phyloP scores from a whole-genome alignment of 1,284 basidiomycete species.

The Apiotrichum veenhuisii region DNA sequence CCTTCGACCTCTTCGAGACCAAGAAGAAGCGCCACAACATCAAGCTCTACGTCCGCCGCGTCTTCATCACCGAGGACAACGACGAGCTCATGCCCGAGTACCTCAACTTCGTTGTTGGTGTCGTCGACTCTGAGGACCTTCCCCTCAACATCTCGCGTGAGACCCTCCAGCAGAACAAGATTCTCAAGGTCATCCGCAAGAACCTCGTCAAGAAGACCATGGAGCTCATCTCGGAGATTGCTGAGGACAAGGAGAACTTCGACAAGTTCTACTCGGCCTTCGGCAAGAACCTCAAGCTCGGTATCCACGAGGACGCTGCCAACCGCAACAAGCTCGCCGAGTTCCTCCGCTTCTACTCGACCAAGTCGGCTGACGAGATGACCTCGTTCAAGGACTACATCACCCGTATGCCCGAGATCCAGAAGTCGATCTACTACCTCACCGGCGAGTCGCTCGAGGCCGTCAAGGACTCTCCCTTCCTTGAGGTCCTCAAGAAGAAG shows the following conservation, averaged over 20 bases:
- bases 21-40: conserved; percentile 99
- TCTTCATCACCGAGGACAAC: conserved; percentile 99
- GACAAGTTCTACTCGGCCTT: conserved; percentile 91
- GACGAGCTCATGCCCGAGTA: conserved; percentile 99
- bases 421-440: conserved; percentile 99
- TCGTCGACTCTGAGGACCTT: conserved; percentile 99
- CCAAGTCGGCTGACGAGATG: conserved; percentile 88
- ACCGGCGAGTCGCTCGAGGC: conserved; percentile 95
- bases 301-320: conserved; percentile 98
- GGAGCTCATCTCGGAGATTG: conserved; percentile 92
- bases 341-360: conserved; percentile 98
- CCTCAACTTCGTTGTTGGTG: conserved; percentile 99
- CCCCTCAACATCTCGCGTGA: conserved; percentile 99
- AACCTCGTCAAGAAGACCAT: conserved; percentile 98
- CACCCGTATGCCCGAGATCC: conserved; percentile 98
- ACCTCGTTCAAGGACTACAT: conserved; percentile 99
- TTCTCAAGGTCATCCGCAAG: conserved; percentile 78
- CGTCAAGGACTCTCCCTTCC: conserved; percentile 93
- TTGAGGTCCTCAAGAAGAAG: conserved; percentile 99
- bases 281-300: conserved; percentile 97
- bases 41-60: conserved; percentile 99
- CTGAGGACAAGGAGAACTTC: conserved; percentile 99
- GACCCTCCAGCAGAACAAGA: conserved; percentile 99
- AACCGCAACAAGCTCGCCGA: conserved; percentile 99
- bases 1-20: conserved; percentile 99